Conservation (phyloP, 768 basidiomycete species). For the Favolaschia claudopus region DNA sequence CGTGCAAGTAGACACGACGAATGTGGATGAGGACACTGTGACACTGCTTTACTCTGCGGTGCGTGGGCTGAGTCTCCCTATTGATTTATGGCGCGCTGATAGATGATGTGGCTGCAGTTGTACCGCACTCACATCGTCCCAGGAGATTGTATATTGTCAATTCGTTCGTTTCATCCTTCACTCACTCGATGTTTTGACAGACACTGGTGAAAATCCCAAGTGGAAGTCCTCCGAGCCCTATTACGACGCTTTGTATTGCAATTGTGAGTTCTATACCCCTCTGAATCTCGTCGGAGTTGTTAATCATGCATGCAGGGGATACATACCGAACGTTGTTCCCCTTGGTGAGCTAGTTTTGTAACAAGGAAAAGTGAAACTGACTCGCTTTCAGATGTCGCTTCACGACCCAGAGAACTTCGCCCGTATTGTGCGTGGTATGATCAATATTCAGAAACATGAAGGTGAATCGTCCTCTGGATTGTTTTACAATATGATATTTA, state of each 20-base stretch:
- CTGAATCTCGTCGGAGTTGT: not conserved
- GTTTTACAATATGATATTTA: not conserved
- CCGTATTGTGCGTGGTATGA: conserved; percentile 67
- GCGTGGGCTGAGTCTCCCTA: conserved; percentile 16
- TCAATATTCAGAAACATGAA: conserved; percentile 73
- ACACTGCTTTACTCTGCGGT: conserved; percentile 68
- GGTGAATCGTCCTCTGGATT: conserved; percentile 39
- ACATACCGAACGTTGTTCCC: conserved; percentile 70
- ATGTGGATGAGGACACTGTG: conserved; percentile 57
- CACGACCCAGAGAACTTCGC: conserved; percentile 69
- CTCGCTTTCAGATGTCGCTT: conserved; percentile 51
- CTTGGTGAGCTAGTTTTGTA: conserved; percentile 31
- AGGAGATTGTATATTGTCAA: conserved; percentile 65
- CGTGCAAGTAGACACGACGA: conserved; percentile 58
- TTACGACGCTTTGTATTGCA: conserved; percentile 74
- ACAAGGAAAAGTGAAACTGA: too few species aligned
- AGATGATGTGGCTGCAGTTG: conserved; percentile 39
- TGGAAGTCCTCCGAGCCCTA: conserved; percentile 74
- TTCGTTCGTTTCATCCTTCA: not conserved
- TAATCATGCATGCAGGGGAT: conserved; percentile 46
- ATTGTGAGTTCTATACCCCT: conserved; percentile 46
- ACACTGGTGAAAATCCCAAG: conserved; percentile 69
- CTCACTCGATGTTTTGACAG: conserved; percentile 35
- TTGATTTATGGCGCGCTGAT: not conserved
- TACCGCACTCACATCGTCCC: conserved; percentile 71